Base-by-base conservation (phyloP, 331 rosid genomes). In the Quercus tomentella region DNA sequence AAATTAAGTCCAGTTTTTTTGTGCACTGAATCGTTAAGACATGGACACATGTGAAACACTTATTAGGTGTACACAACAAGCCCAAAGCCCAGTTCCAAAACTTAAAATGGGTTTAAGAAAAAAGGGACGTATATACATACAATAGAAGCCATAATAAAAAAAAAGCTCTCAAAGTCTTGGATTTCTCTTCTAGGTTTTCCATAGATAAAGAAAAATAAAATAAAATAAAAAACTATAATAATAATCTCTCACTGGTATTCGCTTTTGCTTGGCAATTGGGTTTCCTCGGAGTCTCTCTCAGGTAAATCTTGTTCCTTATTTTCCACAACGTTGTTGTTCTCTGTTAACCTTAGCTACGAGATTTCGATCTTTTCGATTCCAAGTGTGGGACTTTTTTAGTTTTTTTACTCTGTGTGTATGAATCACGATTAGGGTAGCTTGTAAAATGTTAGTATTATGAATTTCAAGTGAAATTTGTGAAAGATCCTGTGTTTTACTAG, bases 361-460 rank as follows among this genome's bases (percentile, higher is more conserved):
- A 67, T 33, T 67, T 67, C 26, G 52, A 26, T 67, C 17, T 67
- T 67, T 67, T 60, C 70, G 22, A 30, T 65, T 65, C 72, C 21
- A 18, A 31, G 25, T 33, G 51, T 3, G 17, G 12, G 18, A 49
- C 55, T 49, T 12, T 20, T 41, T 9, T 9, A 41, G 0, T 2
- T 41, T 9, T 41, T 67, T 67, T 67, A 14, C 17, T 18, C 72
- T 33, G 1, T 67, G 30, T 2, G 20, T 63, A 5, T 26, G 70
- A 28, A 15, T 63, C 17, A 49, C 5, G 55, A 49, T 14, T 49
- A 14, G 55, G 55, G 17, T 49, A 49, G 17, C 55, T 11, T 0
- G 5, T 49, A 14, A 49, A 49, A 41, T 41, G 49, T 41, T 41
- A 41, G 49, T 41, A 41, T 9, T 49, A 49, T 49, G 17, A 49